Evolutionary conservation across 176 grass and related monocot species (phyloP), one percentile per base, ranked within the genome.

Genomic region (Chloris gayana): DNA sequence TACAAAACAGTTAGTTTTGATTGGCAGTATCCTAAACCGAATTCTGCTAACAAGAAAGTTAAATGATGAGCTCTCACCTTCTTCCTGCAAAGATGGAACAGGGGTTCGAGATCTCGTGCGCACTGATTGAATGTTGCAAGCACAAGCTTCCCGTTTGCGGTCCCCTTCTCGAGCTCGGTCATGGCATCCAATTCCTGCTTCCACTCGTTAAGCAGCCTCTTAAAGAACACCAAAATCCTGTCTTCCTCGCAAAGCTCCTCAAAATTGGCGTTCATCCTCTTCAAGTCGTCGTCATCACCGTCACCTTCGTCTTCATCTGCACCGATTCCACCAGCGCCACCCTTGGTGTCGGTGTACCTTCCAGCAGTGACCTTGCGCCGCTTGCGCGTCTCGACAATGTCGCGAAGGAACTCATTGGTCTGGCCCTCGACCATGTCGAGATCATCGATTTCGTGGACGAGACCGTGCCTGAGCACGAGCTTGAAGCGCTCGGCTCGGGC

Each of bases 151-250:
- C 95, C 92, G 60, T 94, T 87, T 1, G 86, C 95, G 4, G 88
- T 81, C 60, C 88, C 79, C 81, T 92, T 98, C 85, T 98, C 95
- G 21, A 85, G 62, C 64, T 94, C 92, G 0, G 70, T 41, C 95
- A 75, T 98, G 19, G 91, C 95, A 74, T 94, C 88, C 22, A 98
- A 54, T 67, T 98, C 92, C 75, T 94, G 90, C 13, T 88, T 92
- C 92, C 95, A 98, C 81, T 94, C 95, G n/a, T 91, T 87, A 38
- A 98, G 81, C 51, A 93, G 47, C 81, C 37, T 93, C 74, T 89
- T 98, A 49, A 98, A 98, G 80, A 94, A 98, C 22, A 94, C 95
- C 62, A 94, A 78, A 42, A 98, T 98, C 78, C 93, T 98, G 74
- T 98, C 92, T 54, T 98, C 92, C 0, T 86, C 82, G 13, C 88